phyloP scores from a whole-genome alignment of 306 rosid genomes.

The Lagenaria siceraria region DNA sequence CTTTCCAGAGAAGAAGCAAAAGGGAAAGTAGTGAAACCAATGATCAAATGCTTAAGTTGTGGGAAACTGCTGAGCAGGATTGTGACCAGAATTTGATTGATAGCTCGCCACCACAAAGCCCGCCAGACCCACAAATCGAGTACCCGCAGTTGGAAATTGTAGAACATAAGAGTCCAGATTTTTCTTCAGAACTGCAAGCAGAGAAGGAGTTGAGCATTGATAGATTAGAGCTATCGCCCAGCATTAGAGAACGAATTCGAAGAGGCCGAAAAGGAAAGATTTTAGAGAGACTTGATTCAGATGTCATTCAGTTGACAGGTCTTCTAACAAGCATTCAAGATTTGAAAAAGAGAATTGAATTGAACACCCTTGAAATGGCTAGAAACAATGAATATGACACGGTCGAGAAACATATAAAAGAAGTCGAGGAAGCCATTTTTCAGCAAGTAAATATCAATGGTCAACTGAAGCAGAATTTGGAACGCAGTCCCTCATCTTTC shows the following conservation, averaged over 20 bases:
- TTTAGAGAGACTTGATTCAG: slow-evolving; percentile 65
- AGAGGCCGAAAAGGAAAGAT: slow-evolving; percentile 51
- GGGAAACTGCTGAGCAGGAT: slow-evolving; percentile 70
- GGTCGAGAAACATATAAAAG: slow-evolving; percentile 55
- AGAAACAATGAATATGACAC: slow-evolving; percentile 39
- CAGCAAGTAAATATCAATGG: slow-evolving; percentile 46
- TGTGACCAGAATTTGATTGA: slow-evolving; percentile 17
- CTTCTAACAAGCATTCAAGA: slow-evolving; percentile 49
- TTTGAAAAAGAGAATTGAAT: slow-evolving; percentile 49
- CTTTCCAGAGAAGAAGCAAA: slow-evolving; percentile 36
- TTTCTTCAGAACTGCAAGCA: slow-evolving; percentile 39
- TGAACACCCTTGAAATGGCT: slow-evolving; percentile 35
- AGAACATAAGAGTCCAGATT: slow-evolving; percentile 19
- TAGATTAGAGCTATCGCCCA: slow-evolving; percentile 44
- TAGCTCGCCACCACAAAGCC: slow-evolving; percentile 22
- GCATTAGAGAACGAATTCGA: slow-evolving; percentile 30
- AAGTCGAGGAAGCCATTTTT: slow-evolving; percentile 58
- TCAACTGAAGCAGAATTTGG: slow-evolving; percentile 44
- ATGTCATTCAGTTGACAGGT: slow-evolving; percentile 43
- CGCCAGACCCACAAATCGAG: slow-evolving; percentile 23
- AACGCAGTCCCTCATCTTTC: slow-evolving; percentile 32
- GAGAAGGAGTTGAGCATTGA: slow-evolving; percentile 76
- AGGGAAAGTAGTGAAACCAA: slow-evolving; percentile 40
- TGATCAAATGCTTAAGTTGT: slow-evolving; percentile 85
- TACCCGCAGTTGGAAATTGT: slow-evolving; percentile 24